Evolutionary conservation across 495 filamentous ascomycete species (phyloP).

Genomic region (Thermothielavioides terrestris): DNA sequence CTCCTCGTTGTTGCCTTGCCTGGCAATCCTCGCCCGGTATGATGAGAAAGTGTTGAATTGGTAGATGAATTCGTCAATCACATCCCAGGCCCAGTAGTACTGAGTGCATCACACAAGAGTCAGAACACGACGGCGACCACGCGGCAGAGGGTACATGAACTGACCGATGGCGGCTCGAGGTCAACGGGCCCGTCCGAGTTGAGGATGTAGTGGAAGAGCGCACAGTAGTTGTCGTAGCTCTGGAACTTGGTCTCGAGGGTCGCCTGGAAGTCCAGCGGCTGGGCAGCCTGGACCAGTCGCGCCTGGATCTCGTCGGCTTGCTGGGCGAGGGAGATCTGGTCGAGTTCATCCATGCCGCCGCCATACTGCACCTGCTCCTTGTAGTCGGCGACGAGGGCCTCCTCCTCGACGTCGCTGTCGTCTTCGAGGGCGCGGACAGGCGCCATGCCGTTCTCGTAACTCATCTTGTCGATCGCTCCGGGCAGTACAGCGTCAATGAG

Average conservation of each 20-base stretch:
- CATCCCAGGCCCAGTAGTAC: constrained; percentile 99
- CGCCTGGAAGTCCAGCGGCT: constrained; percentile 89
- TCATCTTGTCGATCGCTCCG: constrained; percentile 31
- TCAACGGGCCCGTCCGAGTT: constrained; percentile 98
- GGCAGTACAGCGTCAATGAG: constrained; percentile 1
- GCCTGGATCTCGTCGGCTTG: constrained; percentile 78
- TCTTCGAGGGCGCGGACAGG: constrained; percentile 53
- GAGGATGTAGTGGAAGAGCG: constrained; percentile 94
- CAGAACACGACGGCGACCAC: neutral
- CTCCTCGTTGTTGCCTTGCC: constrained; percentile 76
- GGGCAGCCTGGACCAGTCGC: constrained; percentile 79
- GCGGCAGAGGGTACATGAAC: no score
- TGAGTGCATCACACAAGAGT: no score
- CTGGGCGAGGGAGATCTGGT: constrained; percentile 47
- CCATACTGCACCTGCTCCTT: constrained; percentile 88
- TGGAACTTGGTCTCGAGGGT: constrained; percentile 90
- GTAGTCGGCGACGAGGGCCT: constrained; percentile 89
- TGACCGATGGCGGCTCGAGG: constrained; percentile 87
- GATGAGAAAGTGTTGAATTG: constrained; percentile 99
- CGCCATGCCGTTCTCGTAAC: constrained; percentile 43
- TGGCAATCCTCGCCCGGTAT: constrained; percentile 84
- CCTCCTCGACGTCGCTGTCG: constrained; percentile 89
- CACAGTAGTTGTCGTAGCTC: constrained; percentile 99
- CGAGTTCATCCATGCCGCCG: constrained; percentile 71
- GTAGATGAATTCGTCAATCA: constrained; percentile 99